Conservation (phyloP, 768 basidiomycete genomes). For the Tephrocybe rancida region DNA sequence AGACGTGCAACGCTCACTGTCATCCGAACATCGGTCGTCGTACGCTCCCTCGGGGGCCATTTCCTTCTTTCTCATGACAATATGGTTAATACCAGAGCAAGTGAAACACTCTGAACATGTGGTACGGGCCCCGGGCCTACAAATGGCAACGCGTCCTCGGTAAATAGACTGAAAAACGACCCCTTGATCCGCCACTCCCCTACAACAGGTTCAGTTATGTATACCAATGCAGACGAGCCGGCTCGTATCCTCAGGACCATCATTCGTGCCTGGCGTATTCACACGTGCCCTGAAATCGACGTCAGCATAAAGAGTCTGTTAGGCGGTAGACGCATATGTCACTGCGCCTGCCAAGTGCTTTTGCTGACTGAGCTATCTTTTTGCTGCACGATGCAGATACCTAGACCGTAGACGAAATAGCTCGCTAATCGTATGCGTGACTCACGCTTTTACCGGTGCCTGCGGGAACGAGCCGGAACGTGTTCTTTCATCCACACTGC, state of each 20-base stretch:
- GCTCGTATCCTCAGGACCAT: not conserved
- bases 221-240: not conserved
- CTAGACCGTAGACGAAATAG: too few species aligned
- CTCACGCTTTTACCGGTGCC: too few species aligned
- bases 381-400: too few species aligned
- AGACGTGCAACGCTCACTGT: slow-evolving; percentile 6
- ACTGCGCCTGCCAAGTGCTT: too few species aligned
- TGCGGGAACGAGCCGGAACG: too few species aligned
- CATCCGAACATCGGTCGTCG: not conserved
- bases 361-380: too few species aligned
- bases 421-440: too few species aligned
- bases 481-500: too few species aligned
- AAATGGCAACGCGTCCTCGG: slow-evolving; percentile 8
- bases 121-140: not conserved
- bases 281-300: too few species aligned
- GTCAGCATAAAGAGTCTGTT: too few species aligned
- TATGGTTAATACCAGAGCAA: slow-evolving; percentile 3
- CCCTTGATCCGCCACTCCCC: slow-evolving; percentile 9
- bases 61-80: slow-evolving; percentile 7
- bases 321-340: too few species aligned
- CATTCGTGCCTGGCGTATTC: not conserved
- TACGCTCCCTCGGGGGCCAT: not conserved
- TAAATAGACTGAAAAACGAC: slow-evolving; percentile 3
- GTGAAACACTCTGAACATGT: slow-evolving; percentile 4
- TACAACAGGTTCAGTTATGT: not conserved